Base-by-base conservation (phyloP, 371 early-diverging fungal species). In the Thermomucor indicae-seudaticae region DNA sequence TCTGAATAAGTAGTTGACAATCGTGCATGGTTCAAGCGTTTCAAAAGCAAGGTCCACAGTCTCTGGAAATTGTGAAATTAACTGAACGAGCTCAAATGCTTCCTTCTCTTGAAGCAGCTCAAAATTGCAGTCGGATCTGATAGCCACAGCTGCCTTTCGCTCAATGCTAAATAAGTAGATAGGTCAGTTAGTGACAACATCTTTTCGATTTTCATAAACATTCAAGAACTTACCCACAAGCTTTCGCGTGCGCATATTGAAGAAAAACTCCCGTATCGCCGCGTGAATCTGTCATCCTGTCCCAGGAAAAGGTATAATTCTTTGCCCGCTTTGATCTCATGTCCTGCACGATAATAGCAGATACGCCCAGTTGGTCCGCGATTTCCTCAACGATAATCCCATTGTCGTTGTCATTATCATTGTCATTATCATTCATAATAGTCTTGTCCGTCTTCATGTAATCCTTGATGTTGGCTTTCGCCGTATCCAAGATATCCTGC, bases 201-300 rank as follows among this genome's bases (percentile, higher is more conserved):
- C 23, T 17, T 39, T 27, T 16, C 28, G 23, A 41, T 37, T 20
- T 24, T 30, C 28, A 20, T 28, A 31, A 14, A n/a, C 38, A n/a
- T 12, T 38, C n/a, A 32, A 41, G n/a, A 19, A 27, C 67, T 57
- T 63, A 78, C 75, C 82, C 79, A 65, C 92, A 91, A 4, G 92
- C 78, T 31, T 95, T 86, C 10, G 96, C 90, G 71, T 96, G 90
- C 12, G 96, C 90, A 66, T 90, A 99, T 75, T 99, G 99, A 7
- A 99, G 67, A 70, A 96, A 99, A 6, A 98, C 93, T 2, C 99
- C 99, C 1, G 99, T 99, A 67, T 95, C 93, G 29, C 98, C 99
- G 45, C 89, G 90, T 45, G 93, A 87, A 56, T 89, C 86, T 22
- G 93, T 84, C 88, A 97, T 95, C 35, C 94, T 83, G 56, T 88